Percentiles rank a stretch among this genome's conserved stretches.
phyloP scores from a whole-genome alignment of 768 basidiomycete genomes.

The Boletus rex-veris region DNA sequence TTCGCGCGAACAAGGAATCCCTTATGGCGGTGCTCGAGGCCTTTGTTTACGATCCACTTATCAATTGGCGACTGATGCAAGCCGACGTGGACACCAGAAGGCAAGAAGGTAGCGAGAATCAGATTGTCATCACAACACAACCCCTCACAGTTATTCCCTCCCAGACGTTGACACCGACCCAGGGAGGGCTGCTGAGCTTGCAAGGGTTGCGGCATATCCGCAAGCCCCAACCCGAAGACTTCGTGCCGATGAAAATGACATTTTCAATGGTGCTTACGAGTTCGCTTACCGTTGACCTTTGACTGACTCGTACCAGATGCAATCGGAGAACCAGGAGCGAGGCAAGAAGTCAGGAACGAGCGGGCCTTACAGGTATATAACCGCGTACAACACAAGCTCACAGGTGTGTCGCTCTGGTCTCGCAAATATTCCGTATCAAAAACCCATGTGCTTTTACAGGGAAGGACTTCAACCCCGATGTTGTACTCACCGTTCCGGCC shows the following conservation, averaged over 20 bases:
- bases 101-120: slow-evolving; percentile 54
- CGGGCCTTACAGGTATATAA: slow-evolving; percentile 89
- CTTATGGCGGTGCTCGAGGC: slow-evolving; percentile 98
- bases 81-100: slow-evolving; percentile 72
- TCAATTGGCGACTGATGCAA: slow-evolving; percentile 94
- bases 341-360: slow-evolving; percentile 87
- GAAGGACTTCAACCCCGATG: slow-evolving; percentile 88
- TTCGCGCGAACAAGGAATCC: slow-evolving; percentile 98
- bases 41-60: slow-evolving; percentile 96
- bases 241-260: slow-evolving; percentile 91
- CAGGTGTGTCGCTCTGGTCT: slow-evolving; percentile 47
- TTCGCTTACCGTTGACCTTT: background rate
- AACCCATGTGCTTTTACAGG: slow-evolving; percentile 42
- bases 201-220: slow-evolving; percentile 65
- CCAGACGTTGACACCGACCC: slow-evolving; percentile 46
- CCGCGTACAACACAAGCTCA: slow-evolving; percentile 92
- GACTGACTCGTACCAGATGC: slow-evolving; percentile 29
- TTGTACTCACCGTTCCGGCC: slow-evolving; percentile 63
- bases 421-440: background rate
- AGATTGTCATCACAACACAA: background rate
- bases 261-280: slow-evolving; percentile 72
- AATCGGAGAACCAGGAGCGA: slow-evolving; percentile 52
- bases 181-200: slow-evolving; percentile 57
- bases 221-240: slow-evolving; percentile 79
- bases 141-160: background rate